Conservation (phyloP, 2,329 filamentous ascomycete species). For the Fusarium humuli region DNA sequence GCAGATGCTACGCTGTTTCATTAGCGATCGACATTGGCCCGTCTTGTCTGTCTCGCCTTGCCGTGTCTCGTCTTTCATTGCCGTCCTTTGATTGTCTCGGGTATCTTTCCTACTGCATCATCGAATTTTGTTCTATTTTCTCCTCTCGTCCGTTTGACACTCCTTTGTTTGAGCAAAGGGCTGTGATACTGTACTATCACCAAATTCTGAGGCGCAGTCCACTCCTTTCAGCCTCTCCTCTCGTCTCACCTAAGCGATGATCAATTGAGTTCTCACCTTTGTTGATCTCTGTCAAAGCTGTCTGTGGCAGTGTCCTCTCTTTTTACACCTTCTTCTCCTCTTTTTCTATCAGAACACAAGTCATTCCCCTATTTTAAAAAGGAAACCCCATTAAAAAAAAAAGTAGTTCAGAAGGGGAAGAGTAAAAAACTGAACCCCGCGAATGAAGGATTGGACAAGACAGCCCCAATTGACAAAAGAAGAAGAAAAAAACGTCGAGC, state of each 20-base stretch:
- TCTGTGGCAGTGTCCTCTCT: conserved; percentile 24
- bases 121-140: neutral
- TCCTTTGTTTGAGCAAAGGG: neutral
- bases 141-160: neutral
- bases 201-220: conserved; percentile 11
- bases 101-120: neutral
- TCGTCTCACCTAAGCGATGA: conserved; percentile 3
- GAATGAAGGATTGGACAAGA: conserved; percentile 2
- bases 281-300: conserved; percentile 14
- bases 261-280: neutral
- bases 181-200: neutral
- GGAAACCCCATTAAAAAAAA: conserved; percentile 1
- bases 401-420: neutral
- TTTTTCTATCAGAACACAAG: neutral
- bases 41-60: neutral
- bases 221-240: conserved; percentile 9
- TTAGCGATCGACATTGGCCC: conserved; percentile 31
- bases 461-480: conserved; percentile 18
- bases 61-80: conserved; percentile 2
- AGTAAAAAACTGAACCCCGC: conserved; percentile 31
- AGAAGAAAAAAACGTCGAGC: conserved; percentile 14
- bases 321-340: neutral
- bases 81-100: conserved; percentile 12
- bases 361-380: conserved; percentile 27
- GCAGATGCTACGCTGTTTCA: conserved; percentile 25